Evolutionary conservation across 2,329 filamentous ascomycete genomes (phyloP).

Genomic region (Lachnellula hyalina): DNA sequence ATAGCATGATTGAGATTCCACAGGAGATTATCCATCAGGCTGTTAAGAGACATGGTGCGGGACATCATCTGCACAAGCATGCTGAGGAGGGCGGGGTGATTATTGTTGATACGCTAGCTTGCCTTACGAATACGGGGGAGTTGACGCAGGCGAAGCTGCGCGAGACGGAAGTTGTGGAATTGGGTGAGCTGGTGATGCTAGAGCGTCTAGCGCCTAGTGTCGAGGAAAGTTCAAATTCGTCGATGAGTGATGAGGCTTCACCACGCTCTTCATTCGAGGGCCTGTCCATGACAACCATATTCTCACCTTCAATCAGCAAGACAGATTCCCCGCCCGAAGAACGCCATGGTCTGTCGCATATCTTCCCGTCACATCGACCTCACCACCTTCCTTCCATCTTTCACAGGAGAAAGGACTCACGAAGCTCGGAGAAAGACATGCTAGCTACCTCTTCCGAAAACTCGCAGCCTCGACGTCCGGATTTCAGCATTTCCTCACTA

Average conservation of each 20-base stretch:
- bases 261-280: conserved; percentile 3
- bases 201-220: conserved; percentile 25
- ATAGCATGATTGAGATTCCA: conserved; percentile 78
- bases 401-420: background rate
- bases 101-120: conserved; percentile 72
- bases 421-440: background rate
- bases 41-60: conserved; percentile 45
- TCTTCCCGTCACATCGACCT: background rate
- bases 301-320: background rate
- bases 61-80: conserved; percentile 61
- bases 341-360: background rate
- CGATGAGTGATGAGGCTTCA: too few species aligned
- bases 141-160: conserved; percentile 71
- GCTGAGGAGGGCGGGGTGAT: conserved; percentile 60
- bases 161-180: conserved; percentile 73
- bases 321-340: background rate
- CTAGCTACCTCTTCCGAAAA: background rate
- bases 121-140: conserved; percentile 79
- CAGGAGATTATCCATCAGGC: conserved; percentile 67
- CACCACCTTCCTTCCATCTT: background rate
- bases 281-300: background rate
- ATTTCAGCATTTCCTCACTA: too few species aligned
- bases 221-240: background rate
- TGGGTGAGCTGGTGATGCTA: conserved; percentile 73
- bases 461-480: background rate